phyloP scores from a whole-genome alignment of 2,329 filamentous ascomycete species.

The Diplocarpon mali region DNA sequence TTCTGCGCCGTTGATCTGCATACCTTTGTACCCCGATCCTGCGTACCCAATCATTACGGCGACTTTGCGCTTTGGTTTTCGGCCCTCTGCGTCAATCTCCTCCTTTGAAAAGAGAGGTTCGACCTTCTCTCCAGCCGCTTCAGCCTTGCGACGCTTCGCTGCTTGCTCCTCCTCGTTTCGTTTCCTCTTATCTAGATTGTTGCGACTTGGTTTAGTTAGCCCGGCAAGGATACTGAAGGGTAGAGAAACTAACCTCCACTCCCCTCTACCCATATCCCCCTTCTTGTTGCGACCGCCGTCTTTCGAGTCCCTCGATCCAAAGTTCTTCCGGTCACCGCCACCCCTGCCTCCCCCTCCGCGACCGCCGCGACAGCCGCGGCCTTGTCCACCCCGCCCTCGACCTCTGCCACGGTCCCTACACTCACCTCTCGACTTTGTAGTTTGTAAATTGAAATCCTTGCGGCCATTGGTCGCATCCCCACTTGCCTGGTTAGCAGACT shows the following conservation, averaged over 20 bases:
- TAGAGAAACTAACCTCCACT: conserved; percentile 45
- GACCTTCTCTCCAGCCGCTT: conserved; percentile 28
- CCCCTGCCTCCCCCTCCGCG: conserved; percentile 14
- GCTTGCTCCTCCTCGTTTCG: conserved; percentile 39
- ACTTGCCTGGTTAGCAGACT: conserved; percentile 2
- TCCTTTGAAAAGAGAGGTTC: conserved; percentile 52
- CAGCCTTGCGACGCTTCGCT: conserved; percentile 43
- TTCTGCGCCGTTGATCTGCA: conserved; percentile 76
- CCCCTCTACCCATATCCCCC: conserved; percentile 53
- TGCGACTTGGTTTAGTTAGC: conserved; percentile 42
- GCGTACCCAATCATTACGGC: conserved; percentile 93
- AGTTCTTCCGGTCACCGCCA: conserved; percentile 39
- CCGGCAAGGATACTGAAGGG: conserved; percentile 11
- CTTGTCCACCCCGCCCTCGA: conserved; percentile 5
- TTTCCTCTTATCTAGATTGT: conserved; percentile 39
- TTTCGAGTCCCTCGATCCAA: conserved; percentile 15
- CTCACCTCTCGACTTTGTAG: conserved; percentile 6
- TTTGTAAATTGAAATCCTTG: conserved; percentile 6
- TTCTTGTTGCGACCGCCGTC: conserved; percentile 42
- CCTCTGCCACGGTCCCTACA: conserved; percentile 12
- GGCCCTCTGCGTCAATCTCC: conserved; percentile 78
- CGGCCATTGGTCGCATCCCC: conserved; percentile 5
- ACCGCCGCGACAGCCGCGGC: conserved; percentile 16
- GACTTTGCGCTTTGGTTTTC: conserved; percentile 89
- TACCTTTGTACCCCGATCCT: conserved; percentile 91